Conservation (phyloP, 1,284 basidiomycete genomes). For the Takashimella koratensis region DNA sequence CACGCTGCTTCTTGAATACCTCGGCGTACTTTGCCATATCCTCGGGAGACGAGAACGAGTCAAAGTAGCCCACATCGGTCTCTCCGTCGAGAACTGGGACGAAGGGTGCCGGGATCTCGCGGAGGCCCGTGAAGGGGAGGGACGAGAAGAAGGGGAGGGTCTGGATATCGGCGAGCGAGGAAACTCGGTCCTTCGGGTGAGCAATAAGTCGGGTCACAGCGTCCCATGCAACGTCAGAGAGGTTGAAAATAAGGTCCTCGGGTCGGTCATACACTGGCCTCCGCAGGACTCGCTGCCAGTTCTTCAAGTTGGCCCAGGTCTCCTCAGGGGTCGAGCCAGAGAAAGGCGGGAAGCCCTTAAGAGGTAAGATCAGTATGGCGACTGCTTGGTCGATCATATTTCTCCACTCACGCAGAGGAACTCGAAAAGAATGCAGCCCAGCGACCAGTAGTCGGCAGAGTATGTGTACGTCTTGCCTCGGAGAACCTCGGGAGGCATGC, state of each 20-base stretch:
- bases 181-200: constrained; percentile 74
- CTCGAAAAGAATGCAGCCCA: constrained; percentile 98
- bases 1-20: constrained; percentile 93
- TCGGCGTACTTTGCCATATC: constrained; percentile 99
- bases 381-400: too few relatives aligned
- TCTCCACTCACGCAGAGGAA: constrained; percentile 60
- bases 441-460: constrained; percentile 97
- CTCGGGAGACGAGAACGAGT: constrained; percentile 85
- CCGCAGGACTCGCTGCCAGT: constrained; percentile 88
- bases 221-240: constrained; percentile 92
- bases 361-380: too few relatives aligned
- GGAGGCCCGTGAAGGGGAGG: constrained; percentile 72
- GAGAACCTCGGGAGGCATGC: constrained; percentile 70
- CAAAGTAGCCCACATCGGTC: constrained; percentile 96
- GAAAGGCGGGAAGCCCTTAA: constrained; percentile 87
- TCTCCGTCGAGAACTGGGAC: constrained; percentile 94
- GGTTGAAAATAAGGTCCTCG: constrained; percentile 96
- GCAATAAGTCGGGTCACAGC: constrained; percentile 76
- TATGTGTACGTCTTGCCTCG: constrained; percentile 92
- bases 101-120: constrained; percentile 81
- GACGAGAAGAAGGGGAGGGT: constrained; percentile 80
- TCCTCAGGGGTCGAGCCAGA: constrained; percentile 93
- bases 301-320: constrained; percentile 98
- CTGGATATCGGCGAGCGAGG: constrained; percentile 69
- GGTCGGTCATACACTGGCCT: constrained; percentile 93